Base-by-base conservation (phyloP, 2,329 filamentous ascomycete genomes). In the Juglanconis oblonga region DNA sequence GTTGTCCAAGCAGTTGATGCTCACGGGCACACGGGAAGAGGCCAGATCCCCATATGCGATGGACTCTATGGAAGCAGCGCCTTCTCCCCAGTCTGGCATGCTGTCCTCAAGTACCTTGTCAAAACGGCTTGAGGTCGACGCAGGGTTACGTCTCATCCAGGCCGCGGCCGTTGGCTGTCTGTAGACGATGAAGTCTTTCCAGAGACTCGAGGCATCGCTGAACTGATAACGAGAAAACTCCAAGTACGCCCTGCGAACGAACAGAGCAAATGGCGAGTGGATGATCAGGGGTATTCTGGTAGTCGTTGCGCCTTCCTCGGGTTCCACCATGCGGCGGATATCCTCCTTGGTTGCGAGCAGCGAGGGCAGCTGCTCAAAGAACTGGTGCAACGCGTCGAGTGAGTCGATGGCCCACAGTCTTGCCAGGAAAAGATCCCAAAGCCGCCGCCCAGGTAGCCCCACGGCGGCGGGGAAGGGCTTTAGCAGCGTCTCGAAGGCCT, bases 391-490 rank as follows among this genome's bases (percentile, higher is more conserved):
- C 0, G 87, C 85, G 74, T 98, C 86, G 10, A 96, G 82, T 24
- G 89, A 94, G 69, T 93, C 87, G 65, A 98, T 85, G 14, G 82
- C 81, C 94, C 95, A 98, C 31, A 98, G 77, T 64, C 87, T 88
- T 58, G 85, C 84, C 11, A 98, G 81, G 59, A 97, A 91, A 2
- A 89, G 78, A 70, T 98, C 92, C 86, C 93, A 95, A n/a, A 97
- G 76, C n/a, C 84, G 88, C 52, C 90, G 83, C 3, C 92, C 92
- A 0, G 92, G 89, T 59, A 91, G 76, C 42, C 81, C 80, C 67
- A 79, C 77, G 32, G 81, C 73, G 33, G 83, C 79, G 5, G 80
- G 76, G 65, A 83, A 79, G 33, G 78, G 75, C 24, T 72, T 70
- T 14, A 88, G 79, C n/a, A 86, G 74, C 57, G 76, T 77, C 71